Percentiles rank a stretch among this genome's conserved stretches.
phyloP scores from a whole-genome alignment of 2,329 filamentous ascomycete species.

The Chrysoporthe cubensis region DNA sequence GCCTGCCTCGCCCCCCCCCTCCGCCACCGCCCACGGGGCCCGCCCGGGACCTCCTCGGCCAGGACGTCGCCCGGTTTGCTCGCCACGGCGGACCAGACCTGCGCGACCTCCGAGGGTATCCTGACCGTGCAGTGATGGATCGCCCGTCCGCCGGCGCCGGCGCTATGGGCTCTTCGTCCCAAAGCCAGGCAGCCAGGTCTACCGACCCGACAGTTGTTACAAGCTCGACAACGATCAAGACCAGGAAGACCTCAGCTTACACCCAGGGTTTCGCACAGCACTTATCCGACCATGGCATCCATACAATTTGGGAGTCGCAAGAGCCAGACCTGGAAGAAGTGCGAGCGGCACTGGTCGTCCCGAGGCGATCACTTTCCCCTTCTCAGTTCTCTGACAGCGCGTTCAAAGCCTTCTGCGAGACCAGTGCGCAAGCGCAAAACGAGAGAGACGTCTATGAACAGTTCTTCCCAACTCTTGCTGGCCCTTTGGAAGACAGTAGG shows the following conservation, averaged over 20 bases:
- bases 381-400: constrained; percentile 39
- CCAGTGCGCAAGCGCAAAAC: constrained; percentile 36
- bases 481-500: constrained; percentile 39
- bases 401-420: constrained; percentile 37
- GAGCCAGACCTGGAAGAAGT: constrained; percentile 41
- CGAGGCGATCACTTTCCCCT: constrained; percentile 41
- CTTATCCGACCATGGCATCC: constrained; percentile 41
- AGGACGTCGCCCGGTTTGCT: constrained; percentile 31
- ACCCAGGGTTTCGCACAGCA: constrained; percentile 42
- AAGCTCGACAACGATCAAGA: constrained; percentile 28
- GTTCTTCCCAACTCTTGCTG: constrained; percentile 40
- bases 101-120: constrained; percentile 30
- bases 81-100: constrained; percentile 35
- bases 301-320: constrained; percentile 34
- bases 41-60: too few species aligned
- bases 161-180: constrained; percentile 28
- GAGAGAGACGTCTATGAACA: constrained; percentile 37
- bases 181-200: constrained; percentile 13
- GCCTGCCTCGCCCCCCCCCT: not conserved
- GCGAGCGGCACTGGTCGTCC: constrained; percentile 33
- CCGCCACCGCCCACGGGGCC: not conserved
- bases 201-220: constrained; percentile 31
- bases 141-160: too few species aligned
- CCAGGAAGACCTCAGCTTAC: constrained; percentile 37
- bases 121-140: not conserved